Evolutionary conservation across 768 basidiomycete genomes (phyloP).

Genomic region (Exidia glandulosa): DNA sequence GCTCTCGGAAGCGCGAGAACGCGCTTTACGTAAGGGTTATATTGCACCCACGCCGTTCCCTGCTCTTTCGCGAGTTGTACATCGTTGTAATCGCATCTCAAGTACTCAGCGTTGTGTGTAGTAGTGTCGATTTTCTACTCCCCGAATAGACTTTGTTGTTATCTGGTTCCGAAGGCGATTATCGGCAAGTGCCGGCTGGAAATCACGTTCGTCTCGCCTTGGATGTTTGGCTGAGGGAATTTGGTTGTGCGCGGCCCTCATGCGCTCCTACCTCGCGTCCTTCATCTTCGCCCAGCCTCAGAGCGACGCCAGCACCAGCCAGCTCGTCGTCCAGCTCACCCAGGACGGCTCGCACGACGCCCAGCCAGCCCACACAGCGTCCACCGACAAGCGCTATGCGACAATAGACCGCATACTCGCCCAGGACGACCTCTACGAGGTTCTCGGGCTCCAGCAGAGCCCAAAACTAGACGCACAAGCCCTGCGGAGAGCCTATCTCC

Average conservation of each 20-base stretch:
- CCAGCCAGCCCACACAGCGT: conserved; percentile 5
- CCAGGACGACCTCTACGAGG: conserved; percentile 57
- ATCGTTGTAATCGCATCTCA: too few species aligned
- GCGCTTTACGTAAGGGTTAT: too few species aligned
- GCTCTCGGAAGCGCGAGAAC: too few species aligned
- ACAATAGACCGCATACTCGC: conserved; percentile 45
- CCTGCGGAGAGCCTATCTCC: conserved; percentile 65
- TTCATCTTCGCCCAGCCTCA: not conserved
- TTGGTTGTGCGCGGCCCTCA: not conserved
- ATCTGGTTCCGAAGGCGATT: not conserved
- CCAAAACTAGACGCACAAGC: conserved; percentile 44
- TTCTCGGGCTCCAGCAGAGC: conserved; percentile 52
- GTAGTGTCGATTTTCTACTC: too few species aligned
- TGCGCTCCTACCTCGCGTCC: not conserved
- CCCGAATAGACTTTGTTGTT: too few species aligned
- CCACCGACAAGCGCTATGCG: conserved; percentile 12
- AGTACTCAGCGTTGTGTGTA: too few species aligned
- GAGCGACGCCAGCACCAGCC: not conserved
- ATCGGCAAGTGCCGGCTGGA: not conserved
- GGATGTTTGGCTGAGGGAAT: not conserved
- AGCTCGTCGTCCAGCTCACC: not conserved
- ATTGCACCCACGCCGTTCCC: too few species aligned
- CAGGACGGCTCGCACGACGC: conserved; percentile 1
- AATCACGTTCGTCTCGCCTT: not conserved
- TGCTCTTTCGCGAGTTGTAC: too few species aligned